Evolutionary conservation across 192 early-diverging fungal genomes (phyloP).

Genomic region (Backusella liffmaniae): DNA sequence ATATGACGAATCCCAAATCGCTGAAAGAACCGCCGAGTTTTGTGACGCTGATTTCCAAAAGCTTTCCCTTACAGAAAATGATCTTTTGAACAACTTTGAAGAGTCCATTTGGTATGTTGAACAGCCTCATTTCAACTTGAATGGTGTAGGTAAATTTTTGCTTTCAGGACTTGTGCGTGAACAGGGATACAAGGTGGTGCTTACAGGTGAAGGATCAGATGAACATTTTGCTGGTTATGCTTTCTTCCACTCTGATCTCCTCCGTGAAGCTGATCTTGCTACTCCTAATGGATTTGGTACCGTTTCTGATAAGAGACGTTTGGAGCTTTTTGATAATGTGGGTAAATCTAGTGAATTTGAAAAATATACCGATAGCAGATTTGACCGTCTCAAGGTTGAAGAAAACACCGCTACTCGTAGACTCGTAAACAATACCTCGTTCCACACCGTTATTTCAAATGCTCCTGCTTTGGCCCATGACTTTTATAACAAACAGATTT

Average conservation of each 20-base stretch:
- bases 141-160: constrained; percentile 25
- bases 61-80: constrained; percentile 9
- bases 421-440: background rate
- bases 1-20: constrained; percentile 16
- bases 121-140: constrained; percentile 12
- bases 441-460: background rate
- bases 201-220: constrained; percentile 25
- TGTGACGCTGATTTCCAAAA: constrained; percentile 15
- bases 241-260: constrained; percentile 15
- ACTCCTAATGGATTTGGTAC: constrained; percentile 19
- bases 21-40: constrained; percentile 14
- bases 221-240: constrained; percentile 22
- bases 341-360: no score
- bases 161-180: constrained; percentile 11
- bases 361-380: background rate
- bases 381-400: background rate
- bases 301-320: background rate
- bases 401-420: background rate
- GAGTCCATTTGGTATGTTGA: constrained; percentile 19
- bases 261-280: constrained; percentile 6
- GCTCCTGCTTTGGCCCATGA: background rate
- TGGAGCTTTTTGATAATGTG: background rate
- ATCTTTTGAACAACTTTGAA: constrained; percentile 17
- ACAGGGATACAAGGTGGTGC: constrained; percentile 21
- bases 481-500: background rate